Conservation (phyloP, 1,284 basidiomycete genomes). For the Stygiomarasmius scandens region DNA sequence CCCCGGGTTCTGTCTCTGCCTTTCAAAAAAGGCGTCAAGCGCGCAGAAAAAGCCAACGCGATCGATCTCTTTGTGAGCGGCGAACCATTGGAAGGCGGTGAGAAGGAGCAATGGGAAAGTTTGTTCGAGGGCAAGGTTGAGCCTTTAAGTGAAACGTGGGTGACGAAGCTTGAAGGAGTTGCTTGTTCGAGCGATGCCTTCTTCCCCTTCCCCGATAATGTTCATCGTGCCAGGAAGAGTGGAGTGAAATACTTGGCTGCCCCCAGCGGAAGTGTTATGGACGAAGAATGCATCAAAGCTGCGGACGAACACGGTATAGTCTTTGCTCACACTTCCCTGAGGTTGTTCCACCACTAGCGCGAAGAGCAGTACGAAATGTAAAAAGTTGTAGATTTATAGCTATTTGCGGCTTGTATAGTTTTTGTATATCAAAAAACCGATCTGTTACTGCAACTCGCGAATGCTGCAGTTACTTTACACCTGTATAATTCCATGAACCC, state of each 20-base stretch:
- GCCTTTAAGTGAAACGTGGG: constrained; percentile 72
- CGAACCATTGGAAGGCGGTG: constrained; percentile 84
- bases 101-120: constrained; percentile 90
- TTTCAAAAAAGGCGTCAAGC: constrained; percentile 97
- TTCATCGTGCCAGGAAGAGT: constrained; percentile 89
- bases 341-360: constrained; percentile 80
- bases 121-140: constrained; percentile 80
- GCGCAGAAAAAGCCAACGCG: constrained; percentile 97
- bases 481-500: too few species aligned
- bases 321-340: constrained; percentile 82
- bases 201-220: constrained; percentile 99
- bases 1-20: constrained; percentile 88
- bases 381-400: too few species aligned
- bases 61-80: constrained; percentile 97
- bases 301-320: constrained; percentile 90
- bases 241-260: constrained; percentile 94
- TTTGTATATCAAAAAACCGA: too few species aligned
- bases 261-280: constrained; percentile 97
- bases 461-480: too few species aligned
- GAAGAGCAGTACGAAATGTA: too few species aligned
- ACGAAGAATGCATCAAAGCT: constrained; percentile 91
- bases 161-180: constrained; percentile 76
- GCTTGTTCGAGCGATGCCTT: constrained; percentile 96
- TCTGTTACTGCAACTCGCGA: too few species aligned
- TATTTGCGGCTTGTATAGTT: too few species aligned